Percentiles rank a stretch among this genome's conserved stretches.
Evolutionary conservation across 2,329 filamentous ascomycete genomes (phyloP).

Genomic region (Xylaria polymorpha): DNA sequence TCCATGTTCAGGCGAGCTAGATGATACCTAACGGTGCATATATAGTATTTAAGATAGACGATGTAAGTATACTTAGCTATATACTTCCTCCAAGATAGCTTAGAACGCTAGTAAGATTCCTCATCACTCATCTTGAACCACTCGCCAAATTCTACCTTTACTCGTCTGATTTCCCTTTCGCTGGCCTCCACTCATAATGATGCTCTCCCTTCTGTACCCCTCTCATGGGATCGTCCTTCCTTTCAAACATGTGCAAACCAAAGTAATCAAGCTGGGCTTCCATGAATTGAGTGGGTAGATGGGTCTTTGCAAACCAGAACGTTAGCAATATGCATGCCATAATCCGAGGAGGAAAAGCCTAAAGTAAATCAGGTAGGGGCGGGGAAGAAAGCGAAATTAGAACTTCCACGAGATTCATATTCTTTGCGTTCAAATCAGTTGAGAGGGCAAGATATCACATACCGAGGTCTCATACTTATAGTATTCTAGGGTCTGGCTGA

Average conservation of each 20-base stretch:
- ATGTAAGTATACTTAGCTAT: too few species aligned
- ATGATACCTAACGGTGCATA: background rate
- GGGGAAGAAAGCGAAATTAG: background rate
- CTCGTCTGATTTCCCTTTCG: constrained; percentile 40
- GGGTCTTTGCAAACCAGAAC: constrained; percentile 48
- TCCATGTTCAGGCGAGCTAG: background rate
- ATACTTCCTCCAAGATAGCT: background rate
- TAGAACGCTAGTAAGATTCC: too few species aligned
- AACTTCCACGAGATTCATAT: background rate
- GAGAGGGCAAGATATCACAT: constrained; percentile 14
- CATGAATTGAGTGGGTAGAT: constrained; percentile 74
- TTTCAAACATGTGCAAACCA: constrained; percentile 73
- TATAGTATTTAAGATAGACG: background rate
- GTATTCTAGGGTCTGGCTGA: constrained; percentile 73
- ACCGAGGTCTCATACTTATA: constrained; percentile 69
- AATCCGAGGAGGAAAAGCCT: background rate
- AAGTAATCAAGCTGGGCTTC: constrained; percentile 79
- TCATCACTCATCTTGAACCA: too few species aligned
- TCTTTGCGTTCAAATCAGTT: too few species aligned
- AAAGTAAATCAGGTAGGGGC: too few species aligned
- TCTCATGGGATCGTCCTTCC: constrained; percentile 63
- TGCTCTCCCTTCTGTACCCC: constrained; percentile 66
- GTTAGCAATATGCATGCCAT: background rate
- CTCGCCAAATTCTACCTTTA: background rate
- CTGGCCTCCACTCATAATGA: constrained; percentile 71